phyloP scores from a whole-genome alignment of 1,139 yeast species.

The Saccharomyces hybrid region DNA sequence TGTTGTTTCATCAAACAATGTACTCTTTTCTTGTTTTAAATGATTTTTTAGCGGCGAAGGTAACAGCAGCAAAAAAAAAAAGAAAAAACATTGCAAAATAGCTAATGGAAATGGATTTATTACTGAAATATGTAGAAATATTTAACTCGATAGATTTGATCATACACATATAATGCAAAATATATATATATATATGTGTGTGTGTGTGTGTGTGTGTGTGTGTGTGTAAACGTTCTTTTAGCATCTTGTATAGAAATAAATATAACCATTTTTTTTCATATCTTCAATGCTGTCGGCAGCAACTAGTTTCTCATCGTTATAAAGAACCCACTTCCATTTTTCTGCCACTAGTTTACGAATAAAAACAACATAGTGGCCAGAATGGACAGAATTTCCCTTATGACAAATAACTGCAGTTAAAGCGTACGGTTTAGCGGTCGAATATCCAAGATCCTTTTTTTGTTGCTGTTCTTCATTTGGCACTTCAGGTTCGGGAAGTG shows the following conservation, averaged over 20 bases:
- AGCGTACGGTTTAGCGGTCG: conserved; percentile 37
- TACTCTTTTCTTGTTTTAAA: background rate
- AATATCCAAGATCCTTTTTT: conserved; percentile 26
- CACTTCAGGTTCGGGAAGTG: conserved; percentile 12
- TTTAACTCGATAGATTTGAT: background rate
- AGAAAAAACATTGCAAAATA: background rate
- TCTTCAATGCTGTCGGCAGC: conserved; percentile 50
- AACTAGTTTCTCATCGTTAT: conserved; percentile 91
- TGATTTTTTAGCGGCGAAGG: background rate
- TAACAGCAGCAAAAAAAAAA: background rate
- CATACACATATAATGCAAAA: background rate
- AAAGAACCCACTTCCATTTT: conserved; percentile 64
- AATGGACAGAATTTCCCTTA: conserved; percentile 88
- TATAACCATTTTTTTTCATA: conserved; percentile 54
- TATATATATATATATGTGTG: background rate
- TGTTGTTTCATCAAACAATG: background rate
- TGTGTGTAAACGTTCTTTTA: background rate
- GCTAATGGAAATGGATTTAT: background rate
- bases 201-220: no score
- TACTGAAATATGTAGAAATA: background rate
- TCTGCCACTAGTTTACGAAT: conserved; percentile 41
- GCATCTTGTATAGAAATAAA: conserved; percentile 35
- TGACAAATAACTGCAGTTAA: conserved; percentile 79
- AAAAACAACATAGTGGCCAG: conserved; percentile 93
- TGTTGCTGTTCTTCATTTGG: background rate